Conservation (phyloP, 805 yeast species). For the Saturnispora saitoi region DNA sequence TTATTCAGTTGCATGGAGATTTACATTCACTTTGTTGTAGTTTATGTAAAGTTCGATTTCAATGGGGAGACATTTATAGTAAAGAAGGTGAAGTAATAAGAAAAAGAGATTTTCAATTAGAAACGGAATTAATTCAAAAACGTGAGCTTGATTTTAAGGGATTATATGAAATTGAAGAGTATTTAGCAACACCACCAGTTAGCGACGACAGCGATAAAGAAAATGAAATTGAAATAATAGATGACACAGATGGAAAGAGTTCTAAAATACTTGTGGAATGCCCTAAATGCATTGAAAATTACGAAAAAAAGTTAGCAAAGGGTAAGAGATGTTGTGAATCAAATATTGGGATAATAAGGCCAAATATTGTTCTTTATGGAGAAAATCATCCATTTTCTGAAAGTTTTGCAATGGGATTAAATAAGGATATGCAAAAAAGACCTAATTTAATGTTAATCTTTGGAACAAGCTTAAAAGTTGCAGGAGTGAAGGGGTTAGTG, state of each 20-base stretch:
- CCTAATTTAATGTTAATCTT: constrained; percentile 81
- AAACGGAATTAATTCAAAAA: constrained; percentile 3
- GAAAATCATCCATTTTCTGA: constrained; percentile 89
- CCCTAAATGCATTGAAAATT: constrained; percentile 51
- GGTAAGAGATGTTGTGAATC: constrained; percentile 77
- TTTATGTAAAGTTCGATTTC: constrained; percentile 46
- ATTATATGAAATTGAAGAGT: background rate
- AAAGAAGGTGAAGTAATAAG: constrained; percentile 28
- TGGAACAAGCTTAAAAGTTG: constrained; percentile 90
- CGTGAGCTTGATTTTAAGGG: constrained; percentile 1
- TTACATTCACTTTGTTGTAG: constrained; percentile 71
- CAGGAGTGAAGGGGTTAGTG: constrained; percentile 79
- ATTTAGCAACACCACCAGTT: constrained; percentile 4
- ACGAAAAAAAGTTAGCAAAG: constrained; percentile 43
- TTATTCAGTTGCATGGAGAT: constrained; percentile 88
- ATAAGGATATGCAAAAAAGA: constrained; percentile 50
- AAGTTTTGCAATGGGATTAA: constrained; percentile 60
- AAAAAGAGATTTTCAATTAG: constrained; percentile 1
- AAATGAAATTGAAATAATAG: constrained; percentile 4
- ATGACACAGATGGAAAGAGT: constrained; percentile 12
- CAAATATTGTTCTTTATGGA: constrained; percentile 86
- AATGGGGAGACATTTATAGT: constrained; percentile 44
- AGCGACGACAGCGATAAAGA: constrained; percentile 8
- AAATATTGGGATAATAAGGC: constrained; percentile 68
- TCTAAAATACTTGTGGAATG: constrained; percentile 74